phyloP scores from a whole-genome alignment of 2,329 filamentous ascomycete species.

The Coniochaeta pulveracea region DNA sequence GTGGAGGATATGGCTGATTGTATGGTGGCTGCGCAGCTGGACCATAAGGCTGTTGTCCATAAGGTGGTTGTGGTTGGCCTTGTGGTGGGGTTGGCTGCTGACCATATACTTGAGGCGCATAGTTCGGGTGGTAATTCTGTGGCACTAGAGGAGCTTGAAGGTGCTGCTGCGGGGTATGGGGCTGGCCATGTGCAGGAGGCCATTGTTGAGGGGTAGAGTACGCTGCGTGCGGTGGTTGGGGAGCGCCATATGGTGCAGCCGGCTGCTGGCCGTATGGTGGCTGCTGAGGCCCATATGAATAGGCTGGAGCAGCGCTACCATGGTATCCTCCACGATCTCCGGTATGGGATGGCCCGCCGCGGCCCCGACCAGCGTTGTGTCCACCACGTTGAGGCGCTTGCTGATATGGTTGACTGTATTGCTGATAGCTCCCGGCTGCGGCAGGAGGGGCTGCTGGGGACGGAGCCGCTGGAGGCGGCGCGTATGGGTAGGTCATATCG shows the following conservation, averaged over 20 bases:
- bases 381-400: conserved; percentile 20
- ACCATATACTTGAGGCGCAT: conserved; percentile 42
- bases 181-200: conserved; percentile 27
- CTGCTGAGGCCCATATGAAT: conserved; percentile 28
- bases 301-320: conserved; percentile 24
- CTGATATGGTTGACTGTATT: conserved; percentile 25
- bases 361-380: conserved; percentile 25
- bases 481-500: conserved; percentile 42
- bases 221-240: conserved; percentile 22
- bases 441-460: conserved; percentile 18
- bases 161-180: conserved; percentile 26
- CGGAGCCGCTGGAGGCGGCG: conserved; percentile 38
- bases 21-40: conserved; percentile 18
- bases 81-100: conserved; percentile 24
- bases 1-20: conserved; percentile 18
- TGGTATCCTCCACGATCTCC: conserved; percentile 30
- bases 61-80: conserved; percentile 14
- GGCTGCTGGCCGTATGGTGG: conserved; percentile 17
- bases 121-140: conserved; percentile 48
- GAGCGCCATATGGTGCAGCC: conserved; percentile 14
- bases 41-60: conserved; percentile 13
- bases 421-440: conserved; percentile 23
- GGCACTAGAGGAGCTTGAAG: conserved; percentile 37
- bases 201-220: conserved; percentile 31
- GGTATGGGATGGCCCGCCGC: conserved; percentile 27